Percentiles rank a stretch among this genome's conserved stretches.
Conservation (phyloP, 2,329 filamentous ascomycete species). For the Hypoxylon sp. region DNA sequence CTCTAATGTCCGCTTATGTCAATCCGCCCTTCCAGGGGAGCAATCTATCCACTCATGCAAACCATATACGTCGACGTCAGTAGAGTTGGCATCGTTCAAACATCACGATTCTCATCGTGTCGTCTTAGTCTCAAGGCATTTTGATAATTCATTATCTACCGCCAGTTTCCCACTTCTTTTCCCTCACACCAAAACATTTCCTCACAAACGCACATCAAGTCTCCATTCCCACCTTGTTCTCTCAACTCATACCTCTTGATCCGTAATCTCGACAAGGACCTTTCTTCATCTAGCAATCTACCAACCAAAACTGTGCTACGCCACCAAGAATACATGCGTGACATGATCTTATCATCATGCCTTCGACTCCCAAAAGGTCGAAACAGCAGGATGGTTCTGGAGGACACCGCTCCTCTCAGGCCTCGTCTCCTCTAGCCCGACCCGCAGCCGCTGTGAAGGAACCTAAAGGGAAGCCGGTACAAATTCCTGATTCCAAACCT, state of each 20-base stretch:
- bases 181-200: neutral
- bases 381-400: neutral
- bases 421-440: neutral
- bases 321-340: neutral
- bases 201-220: neutral
- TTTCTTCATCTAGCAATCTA: neutral
- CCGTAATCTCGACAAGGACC: neutral
- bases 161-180: neutral
- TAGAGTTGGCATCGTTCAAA: neutral
- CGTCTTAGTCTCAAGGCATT: neutral
- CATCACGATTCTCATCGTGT: neutral
- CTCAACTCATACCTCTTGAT: neutral
- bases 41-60: neutral
- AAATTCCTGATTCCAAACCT: slow-evolving; percentile 1
- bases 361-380: slow-evolving; percentile 3
- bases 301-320: neutral
- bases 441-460: neutral
- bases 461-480: neutral
- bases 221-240: neutral
- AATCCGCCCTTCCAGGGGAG: neutral
- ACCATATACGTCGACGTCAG: neutral
- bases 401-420: neutral
- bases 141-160: neutral
- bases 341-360: slow-evolving; percentile 25
- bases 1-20: neutral